Percentiles rank a stretch among this genome's conserved stretches.
phyloP scores from a whole-genome alignment of 176 grass and related monocot genomes.

The Olyra latifolia region DNA sequence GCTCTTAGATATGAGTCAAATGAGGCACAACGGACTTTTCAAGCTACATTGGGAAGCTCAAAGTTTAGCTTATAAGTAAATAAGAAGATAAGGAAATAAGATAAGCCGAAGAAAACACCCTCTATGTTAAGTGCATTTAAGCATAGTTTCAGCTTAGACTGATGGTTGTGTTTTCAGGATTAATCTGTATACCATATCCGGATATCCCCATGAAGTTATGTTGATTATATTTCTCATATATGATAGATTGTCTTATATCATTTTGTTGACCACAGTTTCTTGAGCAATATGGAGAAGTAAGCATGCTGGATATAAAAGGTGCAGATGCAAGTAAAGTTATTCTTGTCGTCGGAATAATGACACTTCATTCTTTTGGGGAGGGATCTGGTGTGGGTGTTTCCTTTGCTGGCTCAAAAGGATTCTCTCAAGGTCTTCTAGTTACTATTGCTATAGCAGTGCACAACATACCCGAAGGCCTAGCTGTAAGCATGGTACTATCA shows the following conservation, averaged over 20 bases:
- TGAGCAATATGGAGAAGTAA: conserved; percentile 94
- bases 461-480: conserved; percentile 99
- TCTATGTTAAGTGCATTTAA: conserved; percentile 4
- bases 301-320: conserved; percentile 98
- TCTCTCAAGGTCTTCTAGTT: conserved; percentile 89
- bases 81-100: too few relatives aligned
- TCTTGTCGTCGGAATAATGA: conserved; percentile 99
- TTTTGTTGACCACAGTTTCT: conserved; percentile 58
- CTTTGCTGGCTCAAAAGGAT: conserved; percentile 89
- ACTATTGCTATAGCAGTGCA: conserved; percentile 97
- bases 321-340: conserved; percentile 99
- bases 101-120: too few relatives aligned
- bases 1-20: too few relatives aligned
- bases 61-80: too few relatives aligned
- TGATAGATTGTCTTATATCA: conserved; percentile 16
- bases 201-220: not conserved
- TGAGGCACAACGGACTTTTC: too few relatives aligned
- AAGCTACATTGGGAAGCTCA: too few relatives aligned
- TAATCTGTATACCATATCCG: not conserved
- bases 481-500: conserved; percentile 94
- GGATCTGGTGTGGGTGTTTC: conserved; percentile 98
- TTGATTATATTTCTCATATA: conserved; percentile 4
- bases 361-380: conserved; percentile 97
- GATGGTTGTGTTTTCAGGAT: not conserved
- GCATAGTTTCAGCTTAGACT: not conserved